These are phyloP conservation scores for Cucurbita maxima DNA, from an alignment of 306 rosid species.

Conservation along the genomic window DNA sequence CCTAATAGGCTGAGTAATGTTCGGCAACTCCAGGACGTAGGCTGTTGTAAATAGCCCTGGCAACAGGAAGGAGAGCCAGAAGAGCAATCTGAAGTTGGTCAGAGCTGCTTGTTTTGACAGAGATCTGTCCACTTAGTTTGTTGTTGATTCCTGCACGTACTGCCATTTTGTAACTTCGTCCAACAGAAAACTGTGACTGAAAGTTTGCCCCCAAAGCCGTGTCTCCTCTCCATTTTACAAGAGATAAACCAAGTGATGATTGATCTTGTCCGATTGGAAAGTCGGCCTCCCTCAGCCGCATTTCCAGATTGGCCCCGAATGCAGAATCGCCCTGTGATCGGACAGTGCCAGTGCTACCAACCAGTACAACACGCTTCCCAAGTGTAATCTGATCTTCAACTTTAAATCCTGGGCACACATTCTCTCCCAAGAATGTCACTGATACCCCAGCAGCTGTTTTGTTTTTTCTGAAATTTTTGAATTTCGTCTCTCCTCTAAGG, in stretches of 20 bases:
- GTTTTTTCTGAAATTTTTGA: conserved; percentile 60
- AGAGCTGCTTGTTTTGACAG: conserved; percentile 80
- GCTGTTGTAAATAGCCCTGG: conserved; percentile 47
- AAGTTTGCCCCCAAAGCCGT: conserved; percentile 68
- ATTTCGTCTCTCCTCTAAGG: conserved; percentile 62
- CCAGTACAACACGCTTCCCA: conserved; percentile 75
- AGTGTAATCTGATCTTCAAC: conserved; percentile 75
- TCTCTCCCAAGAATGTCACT: conserved; percentile 84
- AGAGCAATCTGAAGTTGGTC: conserved; percentile 94
- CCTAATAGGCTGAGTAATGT: conserved; percentile 63
- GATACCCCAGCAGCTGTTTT: conserved; percentile 78
- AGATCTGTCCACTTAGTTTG: conserved; percentile 84
- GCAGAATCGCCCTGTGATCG: conserved; percentile 71
- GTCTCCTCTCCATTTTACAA: conserved; percentile 95
- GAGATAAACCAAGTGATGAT: conserved; percentile 67
- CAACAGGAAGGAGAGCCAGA: conserved; percentile 61
- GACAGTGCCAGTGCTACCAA: conserved; percentile 78
- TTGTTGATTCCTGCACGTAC: conserved; percentile 94
- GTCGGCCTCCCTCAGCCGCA: conserved; percentile 91
- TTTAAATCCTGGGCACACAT: conserved; percentile 75
- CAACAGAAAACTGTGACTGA: conserved; percentile 76
- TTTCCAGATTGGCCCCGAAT: conserved; percentile 81
- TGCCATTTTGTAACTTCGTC: conserved; percentile 74
- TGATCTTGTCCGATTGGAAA: conserved; percentile 95
- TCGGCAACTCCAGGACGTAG: conserved; percentile 65